These are phyloP conservation scores for Quercus tomentella DNA, from an alignment of 331 rosid species.

Conservation along the genomic window DNA sequence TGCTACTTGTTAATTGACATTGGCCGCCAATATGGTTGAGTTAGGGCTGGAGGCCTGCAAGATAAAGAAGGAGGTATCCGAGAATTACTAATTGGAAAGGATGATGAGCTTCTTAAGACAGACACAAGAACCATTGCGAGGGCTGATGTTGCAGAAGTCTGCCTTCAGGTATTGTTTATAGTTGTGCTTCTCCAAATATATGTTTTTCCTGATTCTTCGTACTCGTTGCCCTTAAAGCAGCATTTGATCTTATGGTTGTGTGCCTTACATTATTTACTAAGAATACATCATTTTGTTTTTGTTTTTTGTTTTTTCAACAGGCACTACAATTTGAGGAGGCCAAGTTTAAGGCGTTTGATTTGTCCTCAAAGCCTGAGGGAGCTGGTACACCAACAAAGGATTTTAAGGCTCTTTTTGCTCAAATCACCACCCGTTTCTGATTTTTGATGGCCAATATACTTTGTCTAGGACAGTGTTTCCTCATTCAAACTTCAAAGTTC, in stretches of 20 bases:
- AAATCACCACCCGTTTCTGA: conserved; percentile 59
- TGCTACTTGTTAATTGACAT: not conserved
- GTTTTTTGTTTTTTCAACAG: conserved; percentile 29
- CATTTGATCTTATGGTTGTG: not conserved
- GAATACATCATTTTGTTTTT: not conserved
- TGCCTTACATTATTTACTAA: not conserved
- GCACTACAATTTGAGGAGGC: conserved; percentile 78
- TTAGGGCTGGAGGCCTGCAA: conserved; percentile 92
- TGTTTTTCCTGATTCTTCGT: not conserved
- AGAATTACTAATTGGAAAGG: conserved; percentile 72
- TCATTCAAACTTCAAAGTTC: not conserved
- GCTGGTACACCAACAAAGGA: conserved; percentile 66
- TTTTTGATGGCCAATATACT: not conserved
- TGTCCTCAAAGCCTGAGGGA: conserved; percentile 84
- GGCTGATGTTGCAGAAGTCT: conserved; percentile 85
- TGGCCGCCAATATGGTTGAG: not conserved
- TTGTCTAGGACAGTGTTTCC: not conserved
- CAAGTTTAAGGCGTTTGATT: conserved; percentile 68
- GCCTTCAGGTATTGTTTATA: conserved; percentile 63
- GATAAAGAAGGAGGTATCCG: conserved; percentile 75
- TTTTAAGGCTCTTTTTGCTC: conserved; percentile 78
- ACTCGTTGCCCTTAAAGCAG: not conserved
- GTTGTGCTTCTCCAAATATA: not conserved
- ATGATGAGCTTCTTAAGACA: conserved; percentile 77
- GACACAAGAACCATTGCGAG: conserved; percentile 77